phyloP scores from a whole-genome alignment of 805 yeast genomes.

The Kodamaea sagamina region DNA sequence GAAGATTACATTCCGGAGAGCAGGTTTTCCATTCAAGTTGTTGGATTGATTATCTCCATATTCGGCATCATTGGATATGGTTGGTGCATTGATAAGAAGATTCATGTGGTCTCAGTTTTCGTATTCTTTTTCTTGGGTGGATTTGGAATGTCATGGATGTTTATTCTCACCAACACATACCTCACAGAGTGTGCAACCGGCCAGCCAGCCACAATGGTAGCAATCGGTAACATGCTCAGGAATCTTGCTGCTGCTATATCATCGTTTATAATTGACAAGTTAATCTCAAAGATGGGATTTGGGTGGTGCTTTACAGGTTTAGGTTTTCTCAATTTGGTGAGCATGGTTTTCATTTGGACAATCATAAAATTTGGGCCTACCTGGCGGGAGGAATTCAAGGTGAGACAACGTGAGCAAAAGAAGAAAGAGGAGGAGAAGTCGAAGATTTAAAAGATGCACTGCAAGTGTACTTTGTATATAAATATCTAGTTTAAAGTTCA shows the following conservation, averaged over 20 bases:
- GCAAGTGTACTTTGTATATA: background rate
- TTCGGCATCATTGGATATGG: constrained; percentile 53
- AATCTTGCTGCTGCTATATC: constrained; percentile 57
- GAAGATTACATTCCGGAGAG: constrained; percentile 47
- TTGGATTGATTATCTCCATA: constrained; percentile 46
- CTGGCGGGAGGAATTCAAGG: constrained; percentile 22
- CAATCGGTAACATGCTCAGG: constrained; percentile 54
- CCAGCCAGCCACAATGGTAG: constrained; percentile 55
- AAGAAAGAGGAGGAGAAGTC: background rate
- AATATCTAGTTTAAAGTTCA: no score
- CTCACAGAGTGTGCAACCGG: constrained; percentile 51
- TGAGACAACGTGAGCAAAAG: background rate
- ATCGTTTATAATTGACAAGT: constrained; percentile 45
- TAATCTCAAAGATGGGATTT: constrained; percentile 39
- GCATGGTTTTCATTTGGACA: constrained; percentile 20
- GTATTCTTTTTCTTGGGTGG: constrained; percentile 49
- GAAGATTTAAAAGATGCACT: no score
- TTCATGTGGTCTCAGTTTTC: constrained; percentile 41
- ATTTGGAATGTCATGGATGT: constrained; percentile 58
- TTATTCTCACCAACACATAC: constrained; percentile 54
- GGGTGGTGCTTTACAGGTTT: constrained; percentile 60
- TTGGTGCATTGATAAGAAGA: constrained; percentile 47
- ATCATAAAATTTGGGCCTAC: constrained; percentile 23
- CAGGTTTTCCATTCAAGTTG: constrained; percentile 44
- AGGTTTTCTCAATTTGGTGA: constrained; percentile 31